phyloP scores from a whole-genome alignment of 805 yeast species.

The Metschnikowia continentalis region DNA sequence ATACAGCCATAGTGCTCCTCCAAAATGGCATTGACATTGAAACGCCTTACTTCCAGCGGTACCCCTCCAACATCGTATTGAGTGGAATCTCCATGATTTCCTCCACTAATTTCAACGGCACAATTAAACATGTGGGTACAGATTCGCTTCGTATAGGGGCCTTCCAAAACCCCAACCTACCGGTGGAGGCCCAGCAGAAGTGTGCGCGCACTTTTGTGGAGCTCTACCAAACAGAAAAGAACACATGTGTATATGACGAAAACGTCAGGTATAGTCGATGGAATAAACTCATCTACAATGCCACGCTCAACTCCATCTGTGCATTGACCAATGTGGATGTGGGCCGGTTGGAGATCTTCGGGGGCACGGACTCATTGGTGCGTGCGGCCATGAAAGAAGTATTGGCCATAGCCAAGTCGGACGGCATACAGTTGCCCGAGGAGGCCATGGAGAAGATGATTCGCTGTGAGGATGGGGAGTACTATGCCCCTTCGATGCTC shows the following conservation, averaged over 20 bases:
- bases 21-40: conserved; percentile 42
- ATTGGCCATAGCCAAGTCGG: conserved; percentile 22
- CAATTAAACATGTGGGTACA: conserved; percentile 24
- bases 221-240: conserved; percentile 43
- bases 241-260: conserved; percentile 36
- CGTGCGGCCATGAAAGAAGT: conserved; percentile 21
- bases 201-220: conserved; percentile 43
- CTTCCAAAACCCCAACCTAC: conserved; percentile 29
- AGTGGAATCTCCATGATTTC: conserved; percentile 37
- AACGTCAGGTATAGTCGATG: conserved; percentile 55
- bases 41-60: conserved; percentile 26
- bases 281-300: conserved; percentile 67
- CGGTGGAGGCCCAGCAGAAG: conserved; percentile 24
- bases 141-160: conserved; percentile 27
- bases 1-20: conserved; percentile 30
- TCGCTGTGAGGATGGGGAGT: conserved; percentile 27
- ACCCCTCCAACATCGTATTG: conserved; percentile 31
- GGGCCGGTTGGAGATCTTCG: conserved; percentile 39
- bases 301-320: conserved; percentile 59
- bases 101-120: conserved; percentile 27
- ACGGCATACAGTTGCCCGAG: conserved; percentile 21
- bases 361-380: conserved; percentile 19
- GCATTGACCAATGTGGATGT: conserved; percentile 57
- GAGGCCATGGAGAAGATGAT: conserved; percentile 20
- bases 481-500: conserved; percentile 41